Base-by-base conservation (phyloP, 805 yeast species). In the Schizosaccharomyces japonicus region DNA sequence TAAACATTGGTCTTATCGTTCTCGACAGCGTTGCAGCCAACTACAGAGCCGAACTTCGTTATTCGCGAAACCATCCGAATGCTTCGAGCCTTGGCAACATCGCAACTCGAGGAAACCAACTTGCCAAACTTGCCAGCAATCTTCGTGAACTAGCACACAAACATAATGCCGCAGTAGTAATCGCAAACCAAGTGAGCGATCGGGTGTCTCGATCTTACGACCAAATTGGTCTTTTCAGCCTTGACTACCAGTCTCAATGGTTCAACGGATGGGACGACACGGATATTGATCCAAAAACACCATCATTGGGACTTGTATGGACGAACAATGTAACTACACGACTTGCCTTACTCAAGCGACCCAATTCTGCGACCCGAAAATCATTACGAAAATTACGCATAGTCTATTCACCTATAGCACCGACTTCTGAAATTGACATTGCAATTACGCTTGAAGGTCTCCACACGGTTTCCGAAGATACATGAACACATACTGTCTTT, bases 101-200 rank as follows among this genome's bases (percentile, higher is more conserved):
- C 55, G 60, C 46, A 19, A 45, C 11, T 19, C 50, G 52, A n/a
- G 50, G 51, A 52, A 55, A 70, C 19, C 60, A 63, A 27, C 39
- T 56, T 5, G 31, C 50, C 11, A 61, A 60, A 31, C 54, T 73
- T 30, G 70, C 73, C 8, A 63, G 63, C 15, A 68, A 65, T 48
- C 61, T 84, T 48, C 63, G 72, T 8, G 55, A 59, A 8, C 50
- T 79, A 23, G 76, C 83, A 0, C 54, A 56, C 19, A 57, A 65
- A 13, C 60, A 64, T 55, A 60, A 68, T 21, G 56, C 80, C 3
- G 79, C 92, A 0, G 60, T 85, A 0, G 73, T 82, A 0, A 69
- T 79, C 1, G 71, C 84, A 0, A 84, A 85, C 55, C 95, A 85
- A 59, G 82, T 84, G 1, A 71, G 84, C 36, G 87, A 79, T 55